Evolutionary conservation across 1,284 basidiomycete genomes (phyloP).

Genomic region (Irpex lacteus): DNA sequence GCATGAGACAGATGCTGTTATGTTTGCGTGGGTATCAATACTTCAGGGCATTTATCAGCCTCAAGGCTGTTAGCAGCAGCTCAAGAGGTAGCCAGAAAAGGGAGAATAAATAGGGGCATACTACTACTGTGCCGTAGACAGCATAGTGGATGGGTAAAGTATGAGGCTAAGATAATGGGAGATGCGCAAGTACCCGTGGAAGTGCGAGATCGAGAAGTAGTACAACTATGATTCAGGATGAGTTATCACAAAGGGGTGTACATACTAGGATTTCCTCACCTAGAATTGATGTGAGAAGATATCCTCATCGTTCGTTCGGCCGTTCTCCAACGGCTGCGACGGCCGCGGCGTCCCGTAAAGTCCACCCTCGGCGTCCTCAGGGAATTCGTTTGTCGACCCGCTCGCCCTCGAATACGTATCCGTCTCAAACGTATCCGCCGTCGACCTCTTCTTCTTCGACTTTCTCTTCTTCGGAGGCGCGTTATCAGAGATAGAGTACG

Average conservation of each 20-base stretch:
- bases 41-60: too few relatives aligned
- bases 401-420: slow-evolving; percentile 45
- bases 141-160: background rate
- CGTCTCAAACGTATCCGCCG: slow-evolving; percentile 30
- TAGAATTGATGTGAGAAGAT: slow-evolving; percentile 50
- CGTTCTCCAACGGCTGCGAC: slow-evolving; percentile 17
- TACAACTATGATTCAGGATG: too few relatives aligned
- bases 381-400: slow-evolving; percentile 52
- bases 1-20: too few relatives aligned
- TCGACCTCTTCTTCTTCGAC: slow-evolving; percentile 49
- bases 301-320: slow-evolving; percentile 28
- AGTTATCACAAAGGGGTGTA: background rate
- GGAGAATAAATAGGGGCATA: background rate
- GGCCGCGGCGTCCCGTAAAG: slow-evolving; percentile 45
- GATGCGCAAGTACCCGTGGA: too few relatives aligned
- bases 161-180: too few relatives aligned
- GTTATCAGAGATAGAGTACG: slow-evolving; percentile 56
- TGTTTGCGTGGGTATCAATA: too few relatives aligned
- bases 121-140: background rate
- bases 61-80: background rate
- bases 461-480: slow-evolving; percentile 38
- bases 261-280: background rate
- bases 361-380: slow-evolving; percentile 70
- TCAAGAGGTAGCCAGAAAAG: background rate
- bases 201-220: too few relatives aligned